Conservation (phyloP, 2,329 filamentous ascomycete species). For the Byssoonygena ceratinophila region DNA sequence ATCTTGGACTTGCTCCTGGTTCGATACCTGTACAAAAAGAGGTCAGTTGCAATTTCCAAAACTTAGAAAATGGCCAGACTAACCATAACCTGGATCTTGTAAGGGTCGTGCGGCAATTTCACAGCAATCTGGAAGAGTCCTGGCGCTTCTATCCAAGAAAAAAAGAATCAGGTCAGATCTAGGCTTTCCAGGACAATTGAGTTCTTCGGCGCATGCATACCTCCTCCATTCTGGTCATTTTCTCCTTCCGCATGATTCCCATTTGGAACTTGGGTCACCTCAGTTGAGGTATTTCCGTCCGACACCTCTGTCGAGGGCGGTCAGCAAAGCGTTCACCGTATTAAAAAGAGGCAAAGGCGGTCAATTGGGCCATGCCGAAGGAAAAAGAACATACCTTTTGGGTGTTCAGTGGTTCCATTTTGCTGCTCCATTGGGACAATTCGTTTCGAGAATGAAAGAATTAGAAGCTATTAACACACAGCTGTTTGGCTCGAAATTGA, state of each 20-base stretch:
- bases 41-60: slow-evolving; percentile 17
- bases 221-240: slow-evolving; percentile 24
- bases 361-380: neutral
- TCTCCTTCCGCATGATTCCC: slow-evolving; percentile 28
- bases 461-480: slow-evolving; percentile 1
- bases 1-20: slow-evolving; percentile 94
- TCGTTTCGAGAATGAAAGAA: neutral
- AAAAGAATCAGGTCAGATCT: slow-evolving; percentile 2
- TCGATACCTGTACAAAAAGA: slow-evolving; percentile 56
- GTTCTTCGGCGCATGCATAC: slow-evolving; percentile 1
- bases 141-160: slow-evolving; percentile 18
- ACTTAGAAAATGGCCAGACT: slow-evolving; percentile 25
- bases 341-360: neutral
- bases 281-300: slow-evolving; percentile 11
- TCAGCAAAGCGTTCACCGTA: neutral
- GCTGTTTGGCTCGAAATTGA: slow-evolving; percentile 8
- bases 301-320: slow-evolving; percentile 9
- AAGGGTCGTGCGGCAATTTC: slow-evolving; percentile 66
- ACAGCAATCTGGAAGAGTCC: slow-evolving; percentile 63
- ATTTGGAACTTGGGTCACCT: slow-evolving; percentile 22
- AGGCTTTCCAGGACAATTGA: neutral
- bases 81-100: slow-evolving; percentile 78
- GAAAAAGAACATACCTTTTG: slow-evolving; percentile 27
- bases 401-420: slow-evolving; percentile 32
- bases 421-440: slow-evolving; percentile 30